Percentiles rank a stretch among this genome's conserved stretches.
Conservation (phyloP, 176 grass and related monocot genomes). For the Eleusine coracana region DNA sequence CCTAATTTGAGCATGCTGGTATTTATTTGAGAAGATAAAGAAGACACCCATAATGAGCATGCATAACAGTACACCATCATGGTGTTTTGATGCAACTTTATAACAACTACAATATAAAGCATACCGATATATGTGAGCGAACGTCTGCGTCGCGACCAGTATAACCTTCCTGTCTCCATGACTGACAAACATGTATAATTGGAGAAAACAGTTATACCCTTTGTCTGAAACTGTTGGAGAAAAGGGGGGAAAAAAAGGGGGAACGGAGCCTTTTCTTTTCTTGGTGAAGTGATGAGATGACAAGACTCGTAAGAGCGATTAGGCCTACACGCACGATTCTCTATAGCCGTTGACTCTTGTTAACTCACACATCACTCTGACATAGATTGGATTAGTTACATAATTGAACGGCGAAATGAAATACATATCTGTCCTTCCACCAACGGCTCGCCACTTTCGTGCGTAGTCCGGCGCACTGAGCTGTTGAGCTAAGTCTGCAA, state of each 20-base stretch:
- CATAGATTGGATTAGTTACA: not conserved
- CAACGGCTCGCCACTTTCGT: not conserved
- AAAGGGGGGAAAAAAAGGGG: no score
- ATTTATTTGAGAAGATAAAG: not conserved
- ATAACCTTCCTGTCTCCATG: not conserved
- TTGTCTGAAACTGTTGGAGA: no score
- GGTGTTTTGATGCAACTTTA: not conserved
- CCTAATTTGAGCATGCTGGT: constrained; percentile 5
- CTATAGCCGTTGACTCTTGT: constrained; percentile 13
- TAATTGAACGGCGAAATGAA: constrained; percentile 8
- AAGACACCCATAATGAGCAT: not conserved
- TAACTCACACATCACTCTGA: constrained; percentile 21
- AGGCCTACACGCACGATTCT: not conserved
- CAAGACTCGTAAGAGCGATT: not conserved
- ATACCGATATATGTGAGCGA: not conserved
- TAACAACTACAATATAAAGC: not conserved
- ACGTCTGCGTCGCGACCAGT: no score
- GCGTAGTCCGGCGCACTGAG: not conserved
- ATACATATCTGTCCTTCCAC: not conserved
- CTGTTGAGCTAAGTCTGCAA: not conserved
- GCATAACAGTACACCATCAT: no score
- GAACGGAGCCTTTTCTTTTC: no score
- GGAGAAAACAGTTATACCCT: not conserved
- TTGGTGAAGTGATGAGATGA: not conserved
- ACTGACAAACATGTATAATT: not conserved